Base-by-base conservation (phyloP, 2,329 filamentous ascomycete genomes). In the Pseudodiploospora longispora region DNA sequence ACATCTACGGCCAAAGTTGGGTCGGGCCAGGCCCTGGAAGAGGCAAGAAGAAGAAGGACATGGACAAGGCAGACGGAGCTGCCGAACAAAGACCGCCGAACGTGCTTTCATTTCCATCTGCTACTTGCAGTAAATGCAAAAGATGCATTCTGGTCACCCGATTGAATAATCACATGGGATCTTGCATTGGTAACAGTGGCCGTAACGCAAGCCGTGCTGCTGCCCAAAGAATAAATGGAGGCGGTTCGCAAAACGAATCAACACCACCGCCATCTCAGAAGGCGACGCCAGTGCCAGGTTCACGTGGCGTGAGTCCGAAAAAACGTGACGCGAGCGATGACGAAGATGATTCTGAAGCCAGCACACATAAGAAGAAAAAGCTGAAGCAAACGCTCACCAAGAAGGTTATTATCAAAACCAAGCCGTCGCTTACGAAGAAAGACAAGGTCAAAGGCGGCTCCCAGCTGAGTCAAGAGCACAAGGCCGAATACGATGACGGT, bases 1-100 rank as follows among this genome's bases (percentile, higher is more conserved):
- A 91, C 62, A 87, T 90, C 51, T 89, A 89, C 63, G 85, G 84
- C 41, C 87, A 89, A 63, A 86, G 83, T 29, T 90, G 86, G 75
- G 82, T 86, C 10, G 81, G 80, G 12, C 82, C 83, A 27, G 77
- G 77, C 1, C 80, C 81, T 27, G 80, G 80, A 10, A 76, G 83
- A 48, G 85, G 84, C 48, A 86, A 85, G 69, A 86, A 85, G 70
- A 88, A 84, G 75, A 88, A 86, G 72, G 84, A 82, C 60, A 80
- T 82, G 68, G 78, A 81, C 60, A 80, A 78, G 68, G 78, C 71
- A 63, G 65, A 67, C 40, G 63, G 70, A 9, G 66, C 67, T 8
- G 65, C 74, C 5, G 78, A 79, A 48, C 72, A 78, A 47, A 68
- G 75, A 19, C 76, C 78, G 8, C 69, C 74, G 6, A 81, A 82